Percentiles rank a stretch among this genome's conserved stretches.
These are phyloP conservation scores for Agroathelia rolfsii DNA, from an alignment of 1,284 basidiomycete genomes.

Conservation along the genomic window DNA sequence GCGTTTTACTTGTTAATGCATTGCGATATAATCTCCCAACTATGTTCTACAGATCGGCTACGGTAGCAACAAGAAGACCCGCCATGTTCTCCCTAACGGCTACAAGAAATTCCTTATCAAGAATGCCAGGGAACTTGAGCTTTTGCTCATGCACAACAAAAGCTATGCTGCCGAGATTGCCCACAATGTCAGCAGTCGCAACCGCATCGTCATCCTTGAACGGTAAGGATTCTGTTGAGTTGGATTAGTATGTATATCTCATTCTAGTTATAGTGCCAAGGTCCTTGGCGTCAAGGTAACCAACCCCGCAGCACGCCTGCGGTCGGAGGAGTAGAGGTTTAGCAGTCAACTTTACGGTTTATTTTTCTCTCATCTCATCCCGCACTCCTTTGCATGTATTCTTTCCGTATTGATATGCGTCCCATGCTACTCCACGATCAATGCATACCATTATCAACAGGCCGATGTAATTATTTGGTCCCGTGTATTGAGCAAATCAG, in stretches of 20 bases:
- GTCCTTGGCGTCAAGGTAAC: conserved; percentile 89
- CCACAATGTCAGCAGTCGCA: conserved; percentile 94
- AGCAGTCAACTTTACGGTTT: conserved; percentile 13
- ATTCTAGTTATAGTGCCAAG: conserved; percentile 84
- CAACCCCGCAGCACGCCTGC: conserved; percentile 90
- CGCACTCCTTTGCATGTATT: too few relatives aligned
- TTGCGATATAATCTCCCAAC: conserved; percentile 5
- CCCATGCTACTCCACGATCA: too few relatives aligned
- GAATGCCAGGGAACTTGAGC: conserved; percentile 87
- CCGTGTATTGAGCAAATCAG: too few relatives aligned
- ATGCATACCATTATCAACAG: too few relatives aligned
- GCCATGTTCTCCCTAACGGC: conserved; percentile 89
- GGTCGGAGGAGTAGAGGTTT: conserved; percentile 91
- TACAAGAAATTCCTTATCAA: conserved; percentile 90
- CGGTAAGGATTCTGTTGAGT: too few relatives aligned
- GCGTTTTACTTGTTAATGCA: conserved; percentile 18
- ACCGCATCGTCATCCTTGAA: conserved; percentile 89
- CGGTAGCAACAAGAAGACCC: conserved; percentile 86
- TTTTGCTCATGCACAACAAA: conserved; percentile 98
- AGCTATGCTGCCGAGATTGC: conserved; percentile 95
- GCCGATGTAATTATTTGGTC: too few relatives aligned
- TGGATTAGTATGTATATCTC: too few relatives aligned
- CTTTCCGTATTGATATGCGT: too few relatives aligned
- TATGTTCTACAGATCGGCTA: conserved; percentile 73
- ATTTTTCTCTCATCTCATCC: too few relatives aligned